A percentile compares a stretch with the other conserved stretches of the same genome.
phyloP scores from a whole-genome alignment of 164 flowering plant genomes.

The Cinnamomum chago region DNA sequence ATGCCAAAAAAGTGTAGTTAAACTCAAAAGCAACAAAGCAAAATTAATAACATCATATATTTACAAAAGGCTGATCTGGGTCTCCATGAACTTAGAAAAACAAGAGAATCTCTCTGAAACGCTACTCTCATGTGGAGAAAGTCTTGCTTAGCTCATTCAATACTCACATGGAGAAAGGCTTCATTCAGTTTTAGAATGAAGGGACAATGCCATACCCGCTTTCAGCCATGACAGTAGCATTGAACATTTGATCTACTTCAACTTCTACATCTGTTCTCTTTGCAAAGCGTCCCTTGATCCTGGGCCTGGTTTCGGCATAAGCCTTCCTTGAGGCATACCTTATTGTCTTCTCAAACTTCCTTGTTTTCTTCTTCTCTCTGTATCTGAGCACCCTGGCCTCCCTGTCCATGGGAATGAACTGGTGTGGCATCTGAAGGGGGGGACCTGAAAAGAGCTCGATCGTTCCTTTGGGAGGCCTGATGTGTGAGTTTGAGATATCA shows the following conservation, averaged over 20 bases:
- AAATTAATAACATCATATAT: not conserved
- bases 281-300: conserved; percentile 89
- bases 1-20: not conserved
- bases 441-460: conserved; percentile 59
- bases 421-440: conserved; percentile 42
- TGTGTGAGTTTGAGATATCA: conserved; percentile 43
- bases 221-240: conserved; percentile 45
- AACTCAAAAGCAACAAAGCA: not conserved
- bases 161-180: not conserved
- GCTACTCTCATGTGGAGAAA: not conserved
- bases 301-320: conserved; percentile 84
- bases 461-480: conserved; percentile 55
- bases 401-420: conserved; percentile 59
- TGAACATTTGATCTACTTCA: conserved; percentile 65
- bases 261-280: conserved; percentile 64
- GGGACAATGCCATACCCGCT: conserved; percentile 70
- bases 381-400: conserved; percentile 84
- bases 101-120: not conserved
- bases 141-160: not conserved
- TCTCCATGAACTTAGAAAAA: not conserved
- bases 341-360: conserved; percentile 92
- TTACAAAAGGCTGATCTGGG: conserved; percentile 3
- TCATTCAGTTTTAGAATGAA: conserved; percentile 36
- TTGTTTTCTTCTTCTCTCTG: conserved; percentile 76
- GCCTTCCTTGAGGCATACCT: conserved; percentile 95